Percentiles rank a stretch among this genome's conserved stretches.
These are phyloP conservation scores for Pichia exigua DNA, from an alignment of 805 yeast species.

Conservation along the genomic window DNA sequence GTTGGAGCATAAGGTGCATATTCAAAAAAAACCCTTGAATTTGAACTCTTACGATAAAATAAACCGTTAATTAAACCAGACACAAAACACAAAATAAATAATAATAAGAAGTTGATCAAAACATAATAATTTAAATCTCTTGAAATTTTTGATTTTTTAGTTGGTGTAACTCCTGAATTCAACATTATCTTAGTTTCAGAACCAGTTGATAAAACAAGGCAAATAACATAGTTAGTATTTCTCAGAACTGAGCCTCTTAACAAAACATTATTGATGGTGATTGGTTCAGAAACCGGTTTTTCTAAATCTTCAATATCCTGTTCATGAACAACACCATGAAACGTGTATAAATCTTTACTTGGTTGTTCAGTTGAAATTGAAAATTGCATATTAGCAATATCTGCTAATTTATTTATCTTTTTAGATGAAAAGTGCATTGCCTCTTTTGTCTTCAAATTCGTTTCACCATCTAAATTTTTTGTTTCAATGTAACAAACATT, in stretches of 20 bases:
- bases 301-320: constrained; percentile 22
- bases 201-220: constrained; percentile 72
- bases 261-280: constrained; percentile 53
- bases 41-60: constrained; percentile 36
- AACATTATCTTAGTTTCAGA: constrained; percentile 68
- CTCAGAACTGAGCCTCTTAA: constrained; percentile 67
- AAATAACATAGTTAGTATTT: constrained; percentile 71
- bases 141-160: constrained; percentile 58
- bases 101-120: constrained; percentile 48
- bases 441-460: constrained; percentile 56
- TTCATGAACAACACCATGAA: constrained; percentile 48
- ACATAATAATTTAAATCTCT: constrained; percentile 63
- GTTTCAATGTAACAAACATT: constrained; percentile 65
- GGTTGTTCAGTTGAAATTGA: constrained; percentile 69
- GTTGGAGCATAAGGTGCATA: constrained; percentile 50
- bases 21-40: constrained; percentile 52
- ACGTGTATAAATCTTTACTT: constrained; percentile 53
- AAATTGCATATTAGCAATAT: constrained; percentile 50
- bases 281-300: constrained; percentile 40
- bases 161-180: constrained; percentile 72
- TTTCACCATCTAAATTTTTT: constrained; percentile 67
- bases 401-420: constrained; percentile 46
- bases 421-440: constrained; percentile 45
- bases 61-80: constrained; percentile 68
- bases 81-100: constrained; percentile 59